Conservation (phyloP, 2,329 filamentous ascomycete species). For the Teratosphaeriaceae sp. region DNA sequence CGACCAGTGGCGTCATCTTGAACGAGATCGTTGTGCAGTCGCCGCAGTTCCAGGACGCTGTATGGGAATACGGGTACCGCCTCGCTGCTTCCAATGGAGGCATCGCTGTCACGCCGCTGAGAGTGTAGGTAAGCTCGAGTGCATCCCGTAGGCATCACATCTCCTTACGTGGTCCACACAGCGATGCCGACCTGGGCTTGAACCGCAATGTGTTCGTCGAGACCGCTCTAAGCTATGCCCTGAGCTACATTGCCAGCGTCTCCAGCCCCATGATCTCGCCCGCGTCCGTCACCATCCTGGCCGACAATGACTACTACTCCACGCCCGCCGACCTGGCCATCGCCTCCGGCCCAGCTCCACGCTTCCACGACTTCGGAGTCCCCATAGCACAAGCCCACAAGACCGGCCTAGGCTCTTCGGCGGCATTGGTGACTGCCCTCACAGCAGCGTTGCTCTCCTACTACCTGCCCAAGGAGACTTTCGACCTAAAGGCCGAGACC, state of each 20-base stretch:
- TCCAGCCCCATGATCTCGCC: constrained; percentile 54
- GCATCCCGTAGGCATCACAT: too few relatives aligned
- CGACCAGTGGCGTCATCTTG: constrained; percentile 54
- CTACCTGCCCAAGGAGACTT: constrained; percentile 54
- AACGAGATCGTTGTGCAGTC: constrained; percentile 78
- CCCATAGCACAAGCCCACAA: constrained; percentile 77
- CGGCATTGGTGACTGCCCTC: constrained; percentile 84
- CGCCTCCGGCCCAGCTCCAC: constrained; percentile 26
- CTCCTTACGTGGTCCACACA: constrained; percentile 11
- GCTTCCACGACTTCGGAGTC: constrained; percentile 73
- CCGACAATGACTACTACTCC: constrained; percentile 97
- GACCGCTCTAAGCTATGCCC: constrained; percentile 77
- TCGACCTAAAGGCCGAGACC: constrained; percentile 50
- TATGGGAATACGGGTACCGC: constrained; percentile 82
- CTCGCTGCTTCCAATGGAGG: constrained; percentile 66
- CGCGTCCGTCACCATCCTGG: constrained; percentile 75
- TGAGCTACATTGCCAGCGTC: constrained; percentile 66
- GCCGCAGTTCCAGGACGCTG: constrained; percentile 80
- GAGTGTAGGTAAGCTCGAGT: constrained; percentile 60
- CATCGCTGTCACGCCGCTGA: constrained; percentile 71
- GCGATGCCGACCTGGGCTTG: constrained; percentile 35
- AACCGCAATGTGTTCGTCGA: constrained; percentile 81
- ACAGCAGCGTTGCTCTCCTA: constrained; percentile 70
- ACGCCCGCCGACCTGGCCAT: constrained; percentile 42
- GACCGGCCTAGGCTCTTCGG: constrained; percentile 90